Base-by-base conservation (phyloP, 2,329 filamentous ascomycete genomes). In the Lachnellula suecica region DNA sequence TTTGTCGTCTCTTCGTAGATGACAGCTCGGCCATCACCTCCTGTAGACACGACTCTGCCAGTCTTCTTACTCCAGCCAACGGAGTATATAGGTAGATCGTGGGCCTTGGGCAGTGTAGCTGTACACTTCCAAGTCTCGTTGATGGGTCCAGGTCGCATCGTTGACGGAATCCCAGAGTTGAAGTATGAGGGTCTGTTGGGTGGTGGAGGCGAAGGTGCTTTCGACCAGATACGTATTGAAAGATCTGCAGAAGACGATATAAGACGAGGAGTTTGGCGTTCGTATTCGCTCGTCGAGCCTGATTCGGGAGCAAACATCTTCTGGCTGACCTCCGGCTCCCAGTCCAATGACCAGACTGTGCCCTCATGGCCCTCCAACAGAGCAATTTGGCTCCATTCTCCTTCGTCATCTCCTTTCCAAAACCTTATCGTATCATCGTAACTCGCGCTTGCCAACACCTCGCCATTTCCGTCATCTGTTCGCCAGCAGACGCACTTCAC, bases 401-500 rank as follows among this genome's bases (percentile, higher is more conserved):
- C 80, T 66, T 97, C 93, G 31, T 83, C 79, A 70, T 97, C 93
- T 2, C 53, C 59, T 25, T 58, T 53, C 85, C 93, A 97, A 53
- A 97, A 73, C 53, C 93, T 76, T 27, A 96, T 87, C 4, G 88
- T 94, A 68, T 97, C 88, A 66, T 99, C 94, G 70, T 99, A 99
- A 68, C 90, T 95, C n/a, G 83, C 87, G 65, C 88, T 94, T 6
- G 91, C 94, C 19, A 99, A 79, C 43, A 94, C 79, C 59, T 96
- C 87, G 43, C 80, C 74, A 58, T 78, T 76, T 60, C 82, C 83
- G 47, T 74, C 71, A 38, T 77, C 84, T 0, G 91, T 91, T 68
- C 94, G 92, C 94, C 94, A 99, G 2, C 85, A 83, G 2, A 99
- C 89, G 59, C 85, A 90, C 70, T 99, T 99, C 60, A 99, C 92